Percentiles rank a stretch among this genome's conserved stretches.
Conservation (phyloP, 371 early-diverging fungal species). For the Mycotypha africana region DNA sequence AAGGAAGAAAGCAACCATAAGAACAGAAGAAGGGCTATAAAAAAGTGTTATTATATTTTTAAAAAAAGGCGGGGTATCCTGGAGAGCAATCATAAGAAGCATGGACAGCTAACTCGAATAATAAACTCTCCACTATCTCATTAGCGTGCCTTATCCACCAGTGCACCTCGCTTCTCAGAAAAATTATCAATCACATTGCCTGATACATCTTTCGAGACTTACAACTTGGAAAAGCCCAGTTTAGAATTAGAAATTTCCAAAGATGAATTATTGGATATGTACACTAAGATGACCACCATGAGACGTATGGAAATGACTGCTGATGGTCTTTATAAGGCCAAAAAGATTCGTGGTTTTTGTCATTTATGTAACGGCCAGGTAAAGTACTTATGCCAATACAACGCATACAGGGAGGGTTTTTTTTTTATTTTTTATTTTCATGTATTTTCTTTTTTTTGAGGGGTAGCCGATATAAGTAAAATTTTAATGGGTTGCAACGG, state of each 20-base stretch:
- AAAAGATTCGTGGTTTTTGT: slow-evolving; percentile 98
- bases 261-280: slow-evolving; percentile 76
- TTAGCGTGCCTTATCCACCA: slow-evolving; percentile 44
- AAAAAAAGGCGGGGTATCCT: no score
- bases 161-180: slow-evolving; percentile 31
- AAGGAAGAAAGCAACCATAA: no score
- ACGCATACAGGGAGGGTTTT: not conserved
- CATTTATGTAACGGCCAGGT: slow-evolving; percentile 98
- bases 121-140: no score
- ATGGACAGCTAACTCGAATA: no score
- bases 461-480: not conserved
- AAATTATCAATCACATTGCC: slow-evolving; percentile 54
- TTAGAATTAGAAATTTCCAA: slow-evolving; percentile 56
- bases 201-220: slow-evolving; percentile 57
- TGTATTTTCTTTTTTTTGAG: slow-evolving; percentile 7
- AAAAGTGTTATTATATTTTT: no score
- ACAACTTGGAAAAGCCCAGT: slow-evolving; percentile 63
- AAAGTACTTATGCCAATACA: slow-evolving; percentile 17
- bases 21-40: no score
- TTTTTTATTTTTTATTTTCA: not conserved
- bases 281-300: slow-evolving; percentile 84
- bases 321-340: slow-evolving; percentile 94
- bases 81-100: no score
- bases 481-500: slow-evolving; percentile 11
- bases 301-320: slow-evolving; percentile 94